Base-by-base conservation (phyloP, 257 asterid species). In the Solanum gracilifrons region DNA sequence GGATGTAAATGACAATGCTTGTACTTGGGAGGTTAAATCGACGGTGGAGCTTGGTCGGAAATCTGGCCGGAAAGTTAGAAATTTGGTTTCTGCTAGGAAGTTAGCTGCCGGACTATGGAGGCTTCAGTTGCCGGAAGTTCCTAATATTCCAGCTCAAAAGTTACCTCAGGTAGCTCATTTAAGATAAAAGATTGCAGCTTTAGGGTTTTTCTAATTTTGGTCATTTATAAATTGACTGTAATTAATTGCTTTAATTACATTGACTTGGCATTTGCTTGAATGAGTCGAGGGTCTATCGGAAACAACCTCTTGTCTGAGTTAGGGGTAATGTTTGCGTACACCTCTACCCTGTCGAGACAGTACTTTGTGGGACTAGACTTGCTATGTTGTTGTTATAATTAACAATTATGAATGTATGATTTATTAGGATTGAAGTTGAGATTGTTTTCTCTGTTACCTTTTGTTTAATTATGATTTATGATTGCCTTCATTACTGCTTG, bases 91-190 rank as follows among this genome's bases (percentile, higher is more conserved):
- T 23, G 89, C 92, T 41, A 91, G 98, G 89, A 93, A 90, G 85
- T 88, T 94, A 36, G 96, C 90, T 21, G 94, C 96, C n/a, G 92
- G 87, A 60, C 58, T 94, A 68, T 92, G 98, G 98, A 87, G 93
- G 91, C 89, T 93, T 92, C 96, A 91, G 89, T 89, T 91, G 91
- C 93, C 95, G 86, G 93, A 90, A 88, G 87, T 88, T 41, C 89
- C 89, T 20, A 39, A 58, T 58, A 76, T 71, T 21, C 88, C 72
- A 62, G 86, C 90, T 60, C 90, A 88, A 85, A 87, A 73, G 66
- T 39, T 91, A 84, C 92, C 92, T 89, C 94, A 93, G 94, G 95
- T 91, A 92, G 31, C 80, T 84, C 83, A 80, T 86, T 71, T 64
- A 29, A 41, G 85, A 15, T 25, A 82, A 88, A 58, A 51, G 82